Conservation (phyloP, 345 rosid genomes). For the Carallia brachiata region DNA sequence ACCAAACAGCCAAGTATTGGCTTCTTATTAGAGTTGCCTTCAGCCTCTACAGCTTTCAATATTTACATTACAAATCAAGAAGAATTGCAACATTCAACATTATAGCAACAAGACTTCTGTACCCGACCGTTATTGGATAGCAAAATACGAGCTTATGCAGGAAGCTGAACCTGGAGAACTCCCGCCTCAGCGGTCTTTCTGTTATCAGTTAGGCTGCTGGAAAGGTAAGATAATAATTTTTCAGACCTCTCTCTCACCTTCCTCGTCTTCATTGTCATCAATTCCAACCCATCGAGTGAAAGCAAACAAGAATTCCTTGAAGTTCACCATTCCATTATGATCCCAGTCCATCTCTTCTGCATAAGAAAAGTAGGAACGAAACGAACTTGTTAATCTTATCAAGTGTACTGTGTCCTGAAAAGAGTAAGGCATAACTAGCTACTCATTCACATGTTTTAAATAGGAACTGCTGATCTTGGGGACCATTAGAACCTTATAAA, state of each 20-base stretch:
- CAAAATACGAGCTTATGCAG: neutral
- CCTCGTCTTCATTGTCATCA: constrained; percentile 69
- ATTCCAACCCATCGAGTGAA: constrained; percentile 91
- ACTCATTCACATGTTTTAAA: neutral
- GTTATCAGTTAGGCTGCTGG: neutral
- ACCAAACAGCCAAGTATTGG: neutral
- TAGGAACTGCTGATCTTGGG: too few species aligned
- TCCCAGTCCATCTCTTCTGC: constrained; percentile 99
- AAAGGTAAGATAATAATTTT: neutral
- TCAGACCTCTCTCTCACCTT: constrained; percentile 34
- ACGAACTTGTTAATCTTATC: neutral
- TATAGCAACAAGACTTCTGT: neutral
- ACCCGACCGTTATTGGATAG: constrained; percentile 11
- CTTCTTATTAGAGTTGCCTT: constrained; percentile 4
- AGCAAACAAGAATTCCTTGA: constrained; percentile 93
- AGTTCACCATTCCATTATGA: constrained; percentile 84
- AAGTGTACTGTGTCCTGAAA: neutral
- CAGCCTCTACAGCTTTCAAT: constrained; percentile 7
- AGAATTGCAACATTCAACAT: neutral
- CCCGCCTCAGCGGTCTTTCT: neutral
- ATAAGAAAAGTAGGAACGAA: neutral
- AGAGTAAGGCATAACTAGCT: neutral
- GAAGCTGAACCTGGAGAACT: neutral
- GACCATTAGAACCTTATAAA: too few species aligned
- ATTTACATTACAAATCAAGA: constrained; percentile 16